Evolutionary conservation across 768 basidiomycete species (phyloP).

Genomic region (Russula ochroleuca): DNA sequence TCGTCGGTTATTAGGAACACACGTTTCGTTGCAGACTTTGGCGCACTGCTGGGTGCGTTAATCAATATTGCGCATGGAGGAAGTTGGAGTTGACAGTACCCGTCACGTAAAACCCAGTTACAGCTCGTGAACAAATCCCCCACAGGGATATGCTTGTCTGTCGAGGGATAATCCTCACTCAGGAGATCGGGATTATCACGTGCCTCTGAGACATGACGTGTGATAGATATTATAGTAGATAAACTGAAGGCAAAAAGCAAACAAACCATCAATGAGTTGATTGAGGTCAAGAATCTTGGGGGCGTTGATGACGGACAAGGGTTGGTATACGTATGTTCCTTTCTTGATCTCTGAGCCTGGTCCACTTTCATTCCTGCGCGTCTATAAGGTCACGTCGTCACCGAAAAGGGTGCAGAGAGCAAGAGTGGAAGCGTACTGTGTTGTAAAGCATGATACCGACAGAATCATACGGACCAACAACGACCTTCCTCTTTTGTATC

Average conservation of each 20-base stretch:
- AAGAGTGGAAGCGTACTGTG: constrained; percentile 54
- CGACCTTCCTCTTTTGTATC: constrained; percentile 85
- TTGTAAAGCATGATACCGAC: constrained; percentile 93
- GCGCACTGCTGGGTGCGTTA: constrained; percentile 47
- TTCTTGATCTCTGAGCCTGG: constrained; percentile 58
- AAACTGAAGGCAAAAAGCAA: constrained; percentile 28
- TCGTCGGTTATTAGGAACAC: constrained; percentile 92
- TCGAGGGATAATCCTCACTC: constrained; percentile 58
- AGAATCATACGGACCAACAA: constrained; percentile 82
- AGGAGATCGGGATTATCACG: constrained; percentile 59
- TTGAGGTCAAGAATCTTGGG: constrained; percentile 77
- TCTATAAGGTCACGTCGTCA: constrained; percentile 22
- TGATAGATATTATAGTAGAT: background rate
- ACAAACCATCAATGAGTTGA: constrained; percentile 67
- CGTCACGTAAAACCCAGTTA: constrained; percentile 84
- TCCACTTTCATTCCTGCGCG: constrained; percentile 39
- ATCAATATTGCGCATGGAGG: background rate
- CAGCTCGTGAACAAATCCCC: constrained; percentile 90
- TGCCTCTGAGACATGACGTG: constrained; percentile 45
- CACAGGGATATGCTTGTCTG: constrained; percentile 60
- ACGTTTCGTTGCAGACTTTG: constrained; percentile 86
- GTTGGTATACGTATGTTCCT: constrained; percentile 68
- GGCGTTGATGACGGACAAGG: constrained; percentile 72
- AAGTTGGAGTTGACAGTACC: constrained; percentile 45
- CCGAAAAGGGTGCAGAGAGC: background rate